Base-by-base conservation (phyloP, 139 green algal species). In the Chlamydomonas urium region DNA sequence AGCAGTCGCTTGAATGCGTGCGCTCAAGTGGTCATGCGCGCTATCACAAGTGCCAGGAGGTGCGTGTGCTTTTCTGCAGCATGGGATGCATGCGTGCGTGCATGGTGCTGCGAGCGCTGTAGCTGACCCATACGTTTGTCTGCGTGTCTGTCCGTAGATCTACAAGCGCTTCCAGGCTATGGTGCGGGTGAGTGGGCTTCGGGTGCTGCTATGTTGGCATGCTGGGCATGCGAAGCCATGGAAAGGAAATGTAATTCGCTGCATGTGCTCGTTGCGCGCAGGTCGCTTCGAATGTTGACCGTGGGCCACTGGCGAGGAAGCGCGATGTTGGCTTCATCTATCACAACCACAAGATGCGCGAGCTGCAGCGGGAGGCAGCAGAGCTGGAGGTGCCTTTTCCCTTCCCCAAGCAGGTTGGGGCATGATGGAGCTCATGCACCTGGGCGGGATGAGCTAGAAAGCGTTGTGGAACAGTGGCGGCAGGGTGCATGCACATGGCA, bases 261-360 rank as follows among this genome's bases (percentile, higher is more conserved):
- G n/a, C n/a, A n/a, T n/a, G n/a, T n/a, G n/a, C n/a, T 70, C 24
- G 23, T 57, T 50, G 42, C 24, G 2, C n/a, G 45, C 71, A 85
- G 79, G 79, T 85, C 14, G 53, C 48, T 24, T 85, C 79, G 2
- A 85, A 85, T 58, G 71, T 85, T 47, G 79, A 85, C 79, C 79
- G 79, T 31, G 79, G 79, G 17, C 74, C 79, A 34, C 66, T 81
- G 26, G 74, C 74, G 0, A 71, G 74, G 68, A 81, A 81, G 71
- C 74, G 79, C 21, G 79, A 85, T 42, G 79, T 85, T 1, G 79
- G 74, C 38, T 81, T 79, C 71, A 81, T 85, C 66, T 85, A 85
- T 71, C 74, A 81, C 38, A 78, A 68, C 50, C 53, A 73, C 60
- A 70, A 66, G 59, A 76, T 85, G 38, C 23, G 26, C 1, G 74